Conservation (phyloP, 2,329 filamentous ascomycete genomes). For the Fusarium succisae region DNA sequence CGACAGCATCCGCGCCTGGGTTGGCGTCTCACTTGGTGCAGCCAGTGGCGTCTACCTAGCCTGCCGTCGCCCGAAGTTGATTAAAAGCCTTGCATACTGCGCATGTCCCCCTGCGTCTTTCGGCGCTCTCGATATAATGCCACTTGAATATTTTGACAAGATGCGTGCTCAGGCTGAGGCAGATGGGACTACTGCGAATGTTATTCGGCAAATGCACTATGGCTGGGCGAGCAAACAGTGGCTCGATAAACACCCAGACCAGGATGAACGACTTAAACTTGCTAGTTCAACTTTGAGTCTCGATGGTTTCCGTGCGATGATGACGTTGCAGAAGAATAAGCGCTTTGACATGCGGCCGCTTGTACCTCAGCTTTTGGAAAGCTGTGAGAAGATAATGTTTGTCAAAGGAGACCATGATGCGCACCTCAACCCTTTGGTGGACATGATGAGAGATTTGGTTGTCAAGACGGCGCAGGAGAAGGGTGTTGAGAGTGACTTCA, state of each 20-base stretch:
- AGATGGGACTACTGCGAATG: not conserved
- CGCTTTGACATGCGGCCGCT: constrained; percentile 3
- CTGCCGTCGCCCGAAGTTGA: not conserved
- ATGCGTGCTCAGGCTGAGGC: not conserved
- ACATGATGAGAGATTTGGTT: not conserved
- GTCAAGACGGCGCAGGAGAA: not conserved
- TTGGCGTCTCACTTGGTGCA: constrained; percentile 6
- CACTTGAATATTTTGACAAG: not conserved
- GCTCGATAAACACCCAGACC: not conserved
- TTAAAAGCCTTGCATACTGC: not conserved
- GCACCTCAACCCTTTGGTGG: not conserved
- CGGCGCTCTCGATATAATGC: not conserved
- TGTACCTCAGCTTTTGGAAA: not conserved
- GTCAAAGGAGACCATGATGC: not conserved
- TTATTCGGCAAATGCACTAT: constrained; percentile 2
- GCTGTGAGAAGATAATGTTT: not conserved
- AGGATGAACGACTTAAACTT: not conserved
- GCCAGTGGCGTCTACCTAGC: not conserved
- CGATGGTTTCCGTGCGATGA: not conserved
- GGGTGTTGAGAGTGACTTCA: not conserved
- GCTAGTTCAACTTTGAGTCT: not conserved
- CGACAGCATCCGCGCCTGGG: not conserved
- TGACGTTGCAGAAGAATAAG: not conserved
- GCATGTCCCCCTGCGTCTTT: not conserved
- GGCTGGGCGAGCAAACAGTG: constrained; percentile 13